These are phyloP conservation scores for Remersonia thermophila DNA, from an alignment of 2,329 filamentous ascomycete species.

Conservation along the genomic window DNA sequence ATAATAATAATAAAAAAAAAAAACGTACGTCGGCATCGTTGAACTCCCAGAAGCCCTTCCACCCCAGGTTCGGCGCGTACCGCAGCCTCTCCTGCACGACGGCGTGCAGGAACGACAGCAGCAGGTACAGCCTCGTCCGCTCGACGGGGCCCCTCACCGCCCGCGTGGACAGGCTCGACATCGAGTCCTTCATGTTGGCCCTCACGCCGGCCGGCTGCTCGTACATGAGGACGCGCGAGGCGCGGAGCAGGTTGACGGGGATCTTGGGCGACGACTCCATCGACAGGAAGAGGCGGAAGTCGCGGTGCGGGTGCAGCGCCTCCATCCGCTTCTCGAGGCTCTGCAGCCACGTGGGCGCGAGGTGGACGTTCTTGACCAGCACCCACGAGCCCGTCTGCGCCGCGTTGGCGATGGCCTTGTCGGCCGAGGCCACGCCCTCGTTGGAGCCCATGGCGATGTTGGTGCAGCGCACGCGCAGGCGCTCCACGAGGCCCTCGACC, in stretches of 20 bases:
- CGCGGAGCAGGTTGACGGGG: conserved; percentile 85
- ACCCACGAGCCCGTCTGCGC: conserved; percentile 92
- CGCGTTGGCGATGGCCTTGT: conserved; percentile 89
- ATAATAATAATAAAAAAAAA: neutral
- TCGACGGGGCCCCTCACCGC: conserved; percentile 78
- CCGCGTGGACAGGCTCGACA: conserved; percentile 67
- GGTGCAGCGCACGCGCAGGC: conserved; percentile 69
- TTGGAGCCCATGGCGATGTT: conserved; percentile 99
- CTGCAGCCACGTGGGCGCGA: conserved; percentile 91
- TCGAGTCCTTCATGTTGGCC: conserved; percentile 97
- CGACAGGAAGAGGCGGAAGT: conserved; percentile 91
- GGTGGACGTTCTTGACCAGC: conserved; percentile 95
- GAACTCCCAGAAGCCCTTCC: conserved; percentile 99
- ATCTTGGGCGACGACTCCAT: conserved; percentile 98
- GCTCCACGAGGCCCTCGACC: conserved; percentile 86
- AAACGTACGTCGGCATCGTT: conserved; percentile 88
- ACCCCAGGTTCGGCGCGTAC: conserved; percentile 86
- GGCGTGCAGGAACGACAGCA: conserved; percentile 89
- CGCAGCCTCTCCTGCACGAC: conserved; percentile 89
- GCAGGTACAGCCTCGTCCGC: conserved; percentile 75
- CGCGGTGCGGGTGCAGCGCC: conserved; percentile 80
- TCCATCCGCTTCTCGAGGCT: conserved; percentile 95
- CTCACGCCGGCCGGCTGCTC: conserved; percentile 94
- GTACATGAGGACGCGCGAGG: conserved; percentile 90
- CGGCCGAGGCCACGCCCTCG: conserved; percentile 80